phyloP scores from a whole-genome alignment of 495 filamentous ascomycete species.

The Penicillium cinerascens region DNA sequence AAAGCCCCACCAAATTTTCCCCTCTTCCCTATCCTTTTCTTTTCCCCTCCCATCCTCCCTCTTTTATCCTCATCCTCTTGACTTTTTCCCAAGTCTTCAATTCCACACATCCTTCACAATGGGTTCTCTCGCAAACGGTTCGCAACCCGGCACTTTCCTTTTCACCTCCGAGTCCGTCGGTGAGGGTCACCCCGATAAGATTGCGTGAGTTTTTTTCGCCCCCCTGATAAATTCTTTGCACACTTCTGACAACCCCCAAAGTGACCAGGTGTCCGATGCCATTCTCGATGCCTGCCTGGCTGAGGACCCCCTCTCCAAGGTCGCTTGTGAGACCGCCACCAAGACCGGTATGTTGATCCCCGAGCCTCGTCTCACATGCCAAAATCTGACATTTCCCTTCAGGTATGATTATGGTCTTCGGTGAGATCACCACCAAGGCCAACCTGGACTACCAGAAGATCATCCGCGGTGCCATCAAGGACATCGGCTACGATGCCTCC shows the following conservation, averaged over 20 bases:
- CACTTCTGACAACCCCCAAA: conserved; percentile 17
- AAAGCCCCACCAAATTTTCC: conserved; percentile 25
- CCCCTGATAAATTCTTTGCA: conserved; percentile 3
- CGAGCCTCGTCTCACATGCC: background rate
- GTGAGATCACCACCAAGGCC: conserved; percentile 98
- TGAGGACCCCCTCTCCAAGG: conserved; percentile 95
- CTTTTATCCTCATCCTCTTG: conserved; percentile 13
- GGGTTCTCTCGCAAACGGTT: conserved; percentile 54
- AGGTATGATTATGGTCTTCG: conserved; percentile 98
- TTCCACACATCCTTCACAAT: conserved; percentile 48
- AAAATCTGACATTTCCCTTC: conserved; percentile 18
- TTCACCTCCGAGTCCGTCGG: conserved; percentile 99
- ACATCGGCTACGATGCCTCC: conserved; percentile 96
- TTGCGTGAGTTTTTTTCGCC: conserved; percentile 56
- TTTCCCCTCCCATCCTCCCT: conserved; percentile 1
- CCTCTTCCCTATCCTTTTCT: conserved; percentile 15
- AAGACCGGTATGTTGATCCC: conserved; percentile 72
- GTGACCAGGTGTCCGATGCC: conserved; percentile 97
- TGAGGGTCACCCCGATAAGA: conserved; percentile 98
- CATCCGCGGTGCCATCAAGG: conserved; percentile 92
- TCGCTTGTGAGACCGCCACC: conserved; percentile 97
- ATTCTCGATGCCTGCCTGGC: conserved; percentile 95
- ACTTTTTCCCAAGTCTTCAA: conserved; percentile 19
- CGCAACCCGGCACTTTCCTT: conserved; percentile 75
- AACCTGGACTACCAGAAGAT: conserved; percentile 95